Conservation (phyloP, 2,329 filamentous ascomycete genomes). For the Paracamarosporium sp. region DNA sequence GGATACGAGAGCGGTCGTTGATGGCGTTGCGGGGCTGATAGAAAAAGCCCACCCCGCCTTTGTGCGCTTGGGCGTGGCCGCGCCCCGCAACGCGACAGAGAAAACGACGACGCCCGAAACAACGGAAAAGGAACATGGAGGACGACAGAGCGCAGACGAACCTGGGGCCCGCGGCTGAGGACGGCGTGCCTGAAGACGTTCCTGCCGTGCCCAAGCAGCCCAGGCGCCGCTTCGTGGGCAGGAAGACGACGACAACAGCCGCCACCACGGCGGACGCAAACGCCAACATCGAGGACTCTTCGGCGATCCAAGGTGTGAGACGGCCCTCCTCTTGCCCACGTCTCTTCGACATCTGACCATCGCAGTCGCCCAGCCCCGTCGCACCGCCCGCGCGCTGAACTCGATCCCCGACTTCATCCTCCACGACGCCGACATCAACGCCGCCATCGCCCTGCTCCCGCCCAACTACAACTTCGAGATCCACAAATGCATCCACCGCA, state of each 20-base stretch:
- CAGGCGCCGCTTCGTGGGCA: conserved; percentile 90
- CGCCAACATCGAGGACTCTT: conserved; percentile 64
- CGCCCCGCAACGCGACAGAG: background rate
- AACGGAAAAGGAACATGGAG: conserved; percentile 65
- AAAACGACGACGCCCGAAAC: background rate
- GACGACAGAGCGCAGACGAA: conserved; percentile 75
- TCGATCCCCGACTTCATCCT: conserved; percentile 88
- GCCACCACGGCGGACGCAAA: conserved; percentile 50
- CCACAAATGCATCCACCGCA: conserved; percentile 95
- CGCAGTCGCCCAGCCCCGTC: conserved; percentile 73
- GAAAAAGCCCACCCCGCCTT: background rate
- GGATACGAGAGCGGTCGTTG: background rate
- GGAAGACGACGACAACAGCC: conserved; percentile 71
- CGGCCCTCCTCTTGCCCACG: conserved; percentile 6
- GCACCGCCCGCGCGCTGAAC: conserved; percentile 82
- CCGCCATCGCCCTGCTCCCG: conserved; percentile 84
- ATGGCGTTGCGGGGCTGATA: background rate
- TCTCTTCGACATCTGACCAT: conserved; percentile 10
- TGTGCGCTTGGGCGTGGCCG: background rate
- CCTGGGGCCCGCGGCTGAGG: conserved; percentile 72
- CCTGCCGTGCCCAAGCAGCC: conserved; percentile 69
- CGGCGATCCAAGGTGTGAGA: conserved; percentile 71
- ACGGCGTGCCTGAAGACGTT: conserved; percentile 63
- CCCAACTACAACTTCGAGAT: conserved; percentile 99
- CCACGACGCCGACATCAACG: conserved; percentile 83